phyloP scores from a whole-genome alignment of 208 protist genomes.

The Naegleria gruberi region DNA sequence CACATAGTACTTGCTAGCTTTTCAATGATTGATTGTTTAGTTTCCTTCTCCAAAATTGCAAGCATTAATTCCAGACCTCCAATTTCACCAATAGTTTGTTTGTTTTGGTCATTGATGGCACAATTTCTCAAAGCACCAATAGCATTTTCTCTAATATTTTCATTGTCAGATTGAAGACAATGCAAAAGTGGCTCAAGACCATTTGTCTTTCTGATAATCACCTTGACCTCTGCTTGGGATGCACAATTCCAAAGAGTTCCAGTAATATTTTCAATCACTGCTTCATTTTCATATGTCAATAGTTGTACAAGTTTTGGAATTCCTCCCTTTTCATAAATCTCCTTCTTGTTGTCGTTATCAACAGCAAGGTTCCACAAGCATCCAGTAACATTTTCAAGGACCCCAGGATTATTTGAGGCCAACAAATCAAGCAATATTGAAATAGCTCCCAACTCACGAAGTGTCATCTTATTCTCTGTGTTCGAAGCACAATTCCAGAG shows the following conservation, averaged over 20 bases:
- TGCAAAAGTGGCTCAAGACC: conserved; percentile 65
- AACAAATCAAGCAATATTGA: conserved; percentile 68
- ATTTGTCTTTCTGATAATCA: conserved; percentile 63
- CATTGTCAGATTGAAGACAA: conserved; percentile 54
- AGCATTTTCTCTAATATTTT: conserved; percentile 76
- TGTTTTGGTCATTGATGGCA: conserved; percentile 81
- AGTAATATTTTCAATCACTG: conserved; percentile 71
- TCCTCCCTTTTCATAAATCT: conserved; percentile 73
- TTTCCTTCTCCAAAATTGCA: conserved; percentile 16
- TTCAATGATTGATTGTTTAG: conserved; percentile 50
- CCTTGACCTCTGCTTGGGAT: conserved; percentile 61
- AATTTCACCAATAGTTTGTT: conserved; percentile 64
- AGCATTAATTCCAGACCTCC: conserved; percentile 26
- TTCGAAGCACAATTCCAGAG: conserved; percentile 84
- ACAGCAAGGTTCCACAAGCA: conserved; percentile 81
- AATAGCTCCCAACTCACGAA: conserved; percentile 72
- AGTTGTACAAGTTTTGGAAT: conserved; percentile 62
- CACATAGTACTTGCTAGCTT: conserved; percentile 75
- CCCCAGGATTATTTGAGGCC: conserved; percentile 56
- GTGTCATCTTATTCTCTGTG: conserved; percentile 65
- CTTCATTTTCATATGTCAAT: conserved; percentile 54
- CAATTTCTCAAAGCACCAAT: conserved; percentile 76
- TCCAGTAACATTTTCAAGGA: conserved; percentile 76
- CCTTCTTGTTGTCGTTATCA: conserved; percentile 72
- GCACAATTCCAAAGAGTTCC: conserved; percentile 85